Percentiles rank a stretch among this genome's conserved stretches.
Evolutionary conservation across 1,284 basidiomycete species (phyloP).

Genomic region (Inonotus obliquus): DNA sequence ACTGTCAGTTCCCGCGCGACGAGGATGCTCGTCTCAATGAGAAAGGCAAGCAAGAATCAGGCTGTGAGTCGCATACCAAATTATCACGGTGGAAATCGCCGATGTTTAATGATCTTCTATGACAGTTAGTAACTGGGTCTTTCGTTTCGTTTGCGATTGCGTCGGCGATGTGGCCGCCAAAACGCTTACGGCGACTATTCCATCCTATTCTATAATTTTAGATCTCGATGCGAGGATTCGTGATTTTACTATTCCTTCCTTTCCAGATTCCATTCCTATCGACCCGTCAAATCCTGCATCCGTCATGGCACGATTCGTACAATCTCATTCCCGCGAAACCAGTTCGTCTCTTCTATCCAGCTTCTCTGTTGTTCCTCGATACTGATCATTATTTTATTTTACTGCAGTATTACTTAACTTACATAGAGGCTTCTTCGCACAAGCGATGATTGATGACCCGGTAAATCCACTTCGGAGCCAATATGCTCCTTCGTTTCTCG

Average conservation of each 20-base stretch:
- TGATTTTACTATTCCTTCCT: conserved; percentile 56
- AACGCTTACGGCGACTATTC: conserved; percentile 60
- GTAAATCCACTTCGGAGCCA: conserved; percentile 52
- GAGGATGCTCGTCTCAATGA: conserved; percentile 27
- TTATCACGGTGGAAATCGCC: background rate
- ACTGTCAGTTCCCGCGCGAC: conserved; percentile 49
- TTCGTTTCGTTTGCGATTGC: conserved; percentile 59
- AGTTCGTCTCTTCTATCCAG: conserved; percentile 35
- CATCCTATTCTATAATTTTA: conserved; percentile 62
- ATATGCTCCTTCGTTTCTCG: conserved; percentile 61
- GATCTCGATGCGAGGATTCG: conserved; percentile 68
- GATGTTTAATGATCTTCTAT: background rate
- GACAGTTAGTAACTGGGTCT: conserved; percentile 54
- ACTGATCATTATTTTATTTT: background rate
- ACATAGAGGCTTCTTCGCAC: conserved; percentile 65
- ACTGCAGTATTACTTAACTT: conserved; percentile 58
- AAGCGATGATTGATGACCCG: conserved; percentile 61
- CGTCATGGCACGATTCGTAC: conserved; percentile 46
- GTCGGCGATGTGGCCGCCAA: conserved; percentile 58
- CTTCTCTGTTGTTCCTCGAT: background rate
- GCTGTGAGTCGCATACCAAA: conserved; percentile 32
- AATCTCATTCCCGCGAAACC: conserved; percentile 51
- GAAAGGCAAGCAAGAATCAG: conserved; percentile 32
- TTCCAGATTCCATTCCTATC: conserved; percentile 29
- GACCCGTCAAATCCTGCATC: conserved; percentile 27